Evolutionary conservation across 495 filamentous ascomycete species (phyloP), one percentile per base, ranked within the genome.

Genomic region (Lindgomyces ingoldianus): DNA sequence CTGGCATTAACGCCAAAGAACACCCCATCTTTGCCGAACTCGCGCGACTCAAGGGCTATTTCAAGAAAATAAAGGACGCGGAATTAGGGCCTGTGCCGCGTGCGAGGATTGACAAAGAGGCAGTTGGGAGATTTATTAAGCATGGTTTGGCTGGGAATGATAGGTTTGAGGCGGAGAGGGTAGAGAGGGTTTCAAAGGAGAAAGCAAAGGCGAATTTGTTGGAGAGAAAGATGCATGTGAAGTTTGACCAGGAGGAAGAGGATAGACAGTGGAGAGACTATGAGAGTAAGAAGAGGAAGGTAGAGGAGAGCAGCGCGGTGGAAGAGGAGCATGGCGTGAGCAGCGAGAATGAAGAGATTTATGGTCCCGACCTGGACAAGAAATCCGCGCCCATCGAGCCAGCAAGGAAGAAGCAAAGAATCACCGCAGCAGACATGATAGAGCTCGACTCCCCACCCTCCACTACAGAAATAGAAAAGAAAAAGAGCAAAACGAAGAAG

Each of bases 21-120:
- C 95, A 98, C 71, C 83, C 91, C 24, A 84, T 98, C 57, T 93
- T 89, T 76, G 79, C 78, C 48, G 94, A 98, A 78, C 80, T 98
- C 56, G 85, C 84, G 3, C 84, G 94, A 50, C 87, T 97, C 53
- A 90, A 84, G 73, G 88, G 92, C 73, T 97, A 97, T 75, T 92
- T 95, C 71, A 85, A 85, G n/a, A 98, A 98, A 78, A 92, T 97
- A 70, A 89, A 95, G 72, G 75, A 72, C 30, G 76, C 84, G 52
- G 84, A 90, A 72, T 75, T 66, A 0, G 76, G 30, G 81, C 82
- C 22, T 14, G 19, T 9, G 50, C 64, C 57, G 11, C 49, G 48
- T 16, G 26, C 49, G 70, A 84, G 75, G 6, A 77, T 98, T 22
- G 89, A 98, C 69, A 96, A 90, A 69, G 81, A 82, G 57, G 94